Evolutionary conservation across 2,329 filamentous ascomycete species (phyloP).

Genomic region (Fusarium napiforme): DNA sequence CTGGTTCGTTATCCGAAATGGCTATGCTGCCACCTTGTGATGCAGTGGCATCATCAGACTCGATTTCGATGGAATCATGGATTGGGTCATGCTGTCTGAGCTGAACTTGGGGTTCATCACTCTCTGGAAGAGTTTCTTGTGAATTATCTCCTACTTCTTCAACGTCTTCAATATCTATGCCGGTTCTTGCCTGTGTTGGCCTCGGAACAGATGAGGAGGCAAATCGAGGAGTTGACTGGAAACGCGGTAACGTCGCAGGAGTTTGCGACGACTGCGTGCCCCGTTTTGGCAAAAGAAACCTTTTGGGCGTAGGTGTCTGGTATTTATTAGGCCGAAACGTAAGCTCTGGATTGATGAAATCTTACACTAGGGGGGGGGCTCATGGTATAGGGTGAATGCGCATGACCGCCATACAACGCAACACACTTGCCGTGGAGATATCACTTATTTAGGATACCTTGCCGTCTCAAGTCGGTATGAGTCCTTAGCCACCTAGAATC

Average conservation of each 20-base stretch:
- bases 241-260: conserved; percentile 47
- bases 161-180: conserved; percentile 49
- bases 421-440: conserved; percentile 3
- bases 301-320: conserved; percentile 54
- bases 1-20: conserved; percentile 9
- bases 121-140: conserved; percentile 13
- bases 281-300: conserved; percentile 53
- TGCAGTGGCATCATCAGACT: conserved; percentile 38
- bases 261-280: conserved; percentile 49
- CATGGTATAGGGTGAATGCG: conserved; percentile 36
- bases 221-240: conserved; percentile 55
- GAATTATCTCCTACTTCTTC: conserved; percentile 44
- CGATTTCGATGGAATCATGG: conserved; percentile 46
- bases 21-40: conserved; percentile 22
- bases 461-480: neutral
- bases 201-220: conserved; percentile 48
- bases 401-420: conserved; percentile 24
- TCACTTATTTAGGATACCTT: neutral
- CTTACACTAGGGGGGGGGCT: conserved; percentile 45
- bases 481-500: neutral
- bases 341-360: neutral
- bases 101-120: neutral
- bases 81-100: conserved; percentile 22
- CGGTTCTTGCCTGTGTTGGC: conserved; percentile 43
- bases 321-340: neutral